Evolutionary conservation across 441 rosid species (phyloP), one percentile per base, ranked within the genome.

Genomic region (Manihot esculenta): DNA sequence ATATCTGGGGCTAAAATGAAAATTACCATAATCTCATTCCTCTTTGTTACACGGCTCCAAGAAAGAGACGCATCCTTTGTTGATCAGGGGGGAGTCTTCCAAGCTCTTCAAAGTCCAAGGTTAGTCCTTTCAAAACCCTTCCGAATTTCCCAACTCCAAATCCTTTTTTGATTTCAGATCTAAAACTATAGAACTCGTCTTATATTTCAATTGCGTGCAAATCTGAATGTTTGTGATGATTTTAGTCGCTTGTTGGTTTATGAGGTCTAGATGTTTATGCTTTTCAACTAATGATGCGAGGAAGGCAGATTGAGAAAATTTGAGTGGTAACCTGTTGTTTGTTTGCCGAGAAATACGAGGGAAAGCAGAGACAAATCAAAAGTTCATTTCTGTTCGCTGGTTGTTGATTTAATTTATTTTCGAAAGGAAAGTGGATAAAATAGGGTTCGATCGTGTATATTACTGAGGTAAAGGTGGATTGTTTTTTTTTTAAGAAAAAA

Each of bases 61-160:
- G 74, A 49, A 69, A 70, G 68, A 53, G 54, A 64, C 15, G n/a
- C 55, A 57, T 54, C 50, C 50, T 56, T 58, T 44, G 55, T 53
- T 54, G 56, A 72, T 77, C 76, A 49, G 71, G 49, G 58, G n/a
- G 17, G 53, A 49, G 53, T 45, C 61, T 60, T 61, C 17, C 50
- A 44, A 71, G 49, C 80, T 62, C 73, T 35, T 50, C 70, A 23
- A 42, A 56, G 84, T 77, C 76, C 76, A 76, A 77, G 86, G 83
- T 75, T 35, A 77, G 84, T 76, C 77, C 66, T 72, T 64, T 30
- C 53, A 7, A 59, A 62, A 68, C 64, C 14, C 23, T 58, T 45
- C 61, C 23, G 33, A 42, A 72, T 62, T 66, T 68, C 21, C 12
- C 67, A 13, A 11, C 17, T 24, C n/a, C 45, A 58, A 13, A 2